Percentiles rank a stretch among this genome's conserved stretches.
These are phyloP conservation scores for Fremontodendron californicum DNA, from an alignment of 345 rosid species.

Conservation along the genomic window DNA sequence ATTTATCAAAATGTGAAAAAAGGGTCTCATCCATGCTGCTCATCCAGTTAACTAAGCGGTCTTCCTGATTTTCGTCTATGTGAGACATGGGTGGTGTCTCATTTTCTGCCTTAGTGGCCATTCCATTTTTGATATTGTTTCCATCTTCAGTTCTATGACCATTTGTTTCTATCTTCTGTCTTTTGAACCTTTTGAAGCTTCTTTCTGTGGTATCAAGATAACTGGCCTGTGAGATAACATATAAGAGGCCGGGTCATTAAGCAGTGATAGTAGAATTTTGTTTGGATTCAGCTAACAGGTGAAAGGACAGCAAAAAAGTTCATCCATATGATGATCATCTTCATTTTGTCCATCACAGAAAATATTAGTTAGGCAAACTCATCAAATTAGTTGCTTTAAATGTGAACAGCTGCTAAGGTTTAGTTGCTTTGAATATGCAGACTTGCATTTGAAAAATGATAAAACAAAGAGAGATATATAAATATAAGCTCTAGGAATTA, in stretches of 20 bases:
- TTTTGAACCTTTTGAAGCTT: conserved; percentile 32
- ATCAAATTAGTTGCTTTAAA: background rate
- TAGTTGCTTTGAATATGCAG: background rate
- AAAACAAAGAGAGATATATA: too few species aligned
- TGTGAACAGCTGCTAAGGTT: background rate
- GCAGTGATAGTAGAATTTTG: background rate
- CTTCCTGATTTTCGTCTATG: conserved; percentile 11
- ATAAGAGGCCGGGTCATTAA: too few species aligned
- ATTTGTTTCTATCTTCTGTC: conserved; percentile 27
- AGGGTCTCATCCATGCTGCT: conserved; percentile 33
- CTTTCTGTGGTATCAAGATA: conserved; percentile 22
- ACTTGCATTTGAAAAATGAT: background rate
- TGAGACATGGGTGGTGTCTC: background rate
- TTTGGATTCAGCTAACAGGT: background rate
- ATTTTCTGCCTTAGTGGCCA: conserved; percentile 15
- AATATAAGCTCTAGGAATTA: background rate
- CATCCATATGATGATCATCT: background rate
- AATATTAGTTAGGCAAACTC: background rate
- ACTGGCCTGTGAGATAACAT: conserved; percentile 32
- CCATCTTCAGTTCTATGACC: conserved; percentile 20
- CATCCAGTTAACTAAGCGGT: conserved; percentile 43
- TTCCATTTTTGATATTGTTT: conserved; percentile 10
- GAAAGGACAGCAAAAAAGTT: too few species aligned
- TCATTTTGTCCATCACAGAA: background rate
- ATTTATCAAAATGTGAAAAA: conserved; percentile 23